Evolutionary conservation across 2,329 filamentous ascomycete species (phyloP).

Genomic region (Claviceps sp.): DNA sequence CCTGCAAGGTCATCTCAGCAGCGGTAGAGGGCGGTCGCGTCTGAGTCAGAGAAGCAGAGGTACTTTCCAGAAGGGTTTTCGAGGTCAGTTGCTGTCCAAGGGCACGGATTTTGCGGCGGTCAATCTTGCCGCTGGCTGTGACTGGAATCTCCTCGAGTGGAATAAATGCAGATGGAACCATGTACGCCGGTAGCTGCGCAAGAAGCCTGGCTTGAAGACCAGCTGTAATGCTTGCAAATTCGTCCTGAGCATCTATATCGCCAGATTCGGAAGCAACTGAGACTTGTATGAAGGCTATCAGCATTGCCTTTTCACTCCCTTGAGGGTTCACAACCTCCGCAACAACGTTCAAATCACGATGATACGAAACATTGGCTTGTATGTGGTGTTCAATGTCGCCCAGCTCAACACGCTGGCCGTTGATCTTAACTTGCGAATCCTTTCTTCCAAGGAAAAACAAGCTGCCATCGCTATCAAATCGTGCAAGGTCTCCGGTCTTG

Average conservation of each 20-base stretch:
- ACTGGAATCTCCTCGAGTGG: neutral
- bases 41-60: neutral
- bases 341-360: slow-evolving; percentile 20
- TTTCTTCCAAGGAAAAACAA: slow-evolving; percentile 24
- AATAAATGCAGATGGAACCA: slow-evolving; percentile 4
- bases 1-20: neutral
- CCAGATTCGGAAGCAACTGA: neutral
- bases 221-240: neutral
- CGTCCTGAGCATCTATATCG: neutral
- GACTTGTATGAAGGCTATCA: slow-evolving; percentile 3
- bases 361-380: slow-evolving; percentile 18
- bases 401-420: slow-evolving; percentile 35
- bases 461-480: slow-evolving; percentile 14
- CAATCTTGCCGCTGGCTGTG: slow-evolving; percentile 3
- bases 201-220: neutral
- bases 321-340: slow-evolving; percentile 1
- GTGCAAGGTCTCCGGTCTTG: slow-evolving; percentile 23
- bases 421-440: slow-evolving; percentile 36
- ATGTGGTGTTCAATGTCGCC: slow-evolving; percentile 12
- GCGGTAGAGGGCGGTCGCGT: neutral
- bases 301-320: neutral
- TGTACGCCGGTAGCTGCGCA: slow-evolving; percentile 1
- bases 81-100: slow-evolving; percentile 1
- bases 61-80: neutral
- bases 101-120: slow-evolving; percentile 3